Base-by-base conservation (phyloP, 495 filamentous ascomycete species). In the Neurospora intermedia region DNA sequence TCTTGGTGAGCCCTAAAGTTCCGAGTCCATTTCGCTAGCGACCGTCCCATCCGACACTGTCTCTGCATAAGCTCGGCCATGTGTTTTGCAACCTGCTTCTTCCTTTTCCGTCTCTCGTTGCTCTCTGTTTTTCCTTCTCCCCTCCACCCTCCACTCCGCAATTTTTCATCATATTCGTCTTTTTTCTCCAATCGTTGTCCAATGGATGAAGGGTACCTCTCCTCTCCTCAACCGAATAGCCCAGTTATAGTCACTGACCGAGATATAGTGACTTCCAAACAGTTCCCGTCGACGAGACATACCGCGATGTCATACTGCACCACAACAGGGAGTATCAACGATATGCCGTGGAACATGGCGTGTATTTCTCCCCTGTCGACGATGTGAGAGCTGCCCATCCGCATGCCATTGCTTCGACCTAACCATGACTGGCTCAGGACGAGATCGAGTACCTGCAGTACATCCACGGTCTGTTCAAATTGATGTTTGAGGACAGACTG, bases 281-380 rank as follows among this genome's bases (percentile, higher is more conserved):
- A 45, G 77, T 82, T 73, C 81, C 83, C 35, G 82, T 94, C 75
- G 88, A 92, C 82, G 83, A 85, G 66, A 82, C 81, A 72, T 90
- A 88, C 78, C 84, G 88, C 74, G 85, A 90, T 77, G 89, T 89
- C 9, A 81, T 93, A 42, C 83, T 83, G n/a, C 82, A 92, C 75
- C 85, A 92, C 76, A 88, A 89, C 77, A 87, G 93, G 77, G 85
- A 87, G 35, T 96, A 89, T 81, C 93, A 96, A 76, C 88, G 87
- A 77, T 90, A 89, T 82, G 88, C 93, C 39, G 82, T 98, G 72
- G 88, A 92, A 43, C 86, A 92, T 73, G 84, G 83, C 43, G 88
- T 90, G 75, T 94, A 93, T 76, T 91, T 93, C 75, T 89, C 90
- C 42, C 95, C 95, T 2, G 85, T 96, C 27, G 95, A 98, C 81